Evolutionary conservation across 108 stramenopile species (phyloP), one percentile per base, ranked within the genome.

Genomic region (Chaetoceros muelleri): DNA sequence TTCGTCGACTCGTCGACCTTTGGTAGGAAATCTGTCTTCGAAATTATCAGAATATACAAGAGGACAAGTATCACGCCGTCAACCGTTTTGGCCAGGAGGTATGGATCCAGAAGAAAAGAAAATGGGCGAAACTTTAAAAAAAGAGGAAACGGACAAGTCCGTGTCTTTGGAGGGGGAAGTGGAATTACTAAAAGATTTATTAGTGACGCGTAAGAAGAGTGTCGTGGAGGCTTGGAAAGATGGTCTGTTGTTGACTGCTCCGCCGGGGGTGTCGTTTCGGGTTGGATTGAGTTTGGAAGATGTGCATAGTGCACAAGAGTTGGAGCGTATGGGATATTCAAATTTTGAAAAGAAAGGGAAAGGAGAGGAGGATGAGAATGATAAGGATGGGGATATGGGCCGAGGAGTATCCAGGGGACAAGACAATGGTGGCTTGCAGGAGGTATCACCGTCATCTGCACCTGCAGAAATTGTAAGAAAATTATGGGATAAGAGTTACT

Each of bases 31-130:
- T 57, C 48, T 90, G 53, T 73, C 77, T 17, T 75, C 74, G 46
- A 90, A 90, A 55, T 30, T 90, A 29, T 62, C 72, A 17, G 88
- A 90, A 61, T 90, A 82, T 48, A 90, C 88, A 2, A 55, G 88
- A 40, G 88, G 88, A 1, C 48, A 59, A 1, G 62, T 77, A 48
- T 84, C 84, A 31, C 75, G 71, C 29, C 51, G 70, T 45, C 60
- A 71, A 19, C 84, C 84, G 7, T 90, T 90, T 73, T 61, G 62
- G 27, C 76, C 88, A 16, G 88, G 87, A 40, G 84, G 88, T 0
- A 57, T 90, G 50, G 75, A 74, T 51, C 60, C 44, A 13, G 64
- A 73, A 3, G 76, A 75, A 23, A 30, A 49, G 10, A 52, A 49
- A 22, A 22, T 29, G 10, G n/a, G n/a, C n/a, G n/a, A n/a, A n/a